phyloP scores from a whole-genome alignment of 176 grass and related monocot genomes.

The Typha latifolia region DNA sequence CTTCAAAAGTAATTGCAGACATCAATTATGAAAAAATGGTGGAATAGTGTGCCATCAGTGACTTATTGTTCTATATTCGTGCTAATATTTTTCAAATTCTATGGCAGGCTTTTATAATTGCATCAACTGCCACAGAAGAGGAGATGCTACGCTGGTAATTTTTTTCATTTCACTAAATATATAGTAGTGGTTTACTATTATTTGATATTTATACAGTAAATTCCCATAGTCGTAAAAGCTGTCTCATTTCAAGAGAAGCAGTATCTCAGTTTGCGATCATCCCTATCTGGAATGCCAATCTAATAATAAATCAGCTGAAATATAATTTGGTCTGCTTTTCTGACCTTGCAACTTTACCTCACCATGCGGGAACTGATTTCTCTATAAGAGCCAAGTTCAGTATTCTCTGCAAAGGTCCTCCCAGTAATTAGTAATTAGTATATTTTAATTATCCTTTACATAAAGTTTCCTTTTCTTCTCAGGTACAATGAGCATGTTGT shows the following conservation, averaged over 20 bases:
- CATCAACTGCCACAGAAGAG: conserved; percentile 90
- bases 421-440: conserved; percentile 5
- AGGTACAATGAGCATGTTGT: conserved; percentile 94
- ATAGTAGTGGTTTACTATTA: not conserved
- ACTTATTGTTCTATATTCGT: not conserved
- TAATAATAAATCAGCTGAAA: not conserved
- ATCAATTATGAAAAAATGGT: not conserved
- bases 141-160: conserved; percentile 94
- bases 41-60: not conserved
- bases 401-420: not conserved
- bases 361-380: not conserved
- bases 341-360: not conserved
- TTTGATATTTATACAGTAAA: not conserved
- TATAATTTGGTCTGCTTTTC: not conserved
- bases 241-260: not conserved
- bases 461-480: not conserved
- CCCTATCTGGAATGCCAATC: not conserved
- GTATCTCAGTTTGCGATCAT: not conserved
- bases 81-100: not conserved
- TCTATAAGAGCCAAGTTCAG: not conserved
- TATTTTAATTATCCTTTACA: not conserved
- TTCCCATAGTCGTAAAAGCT: not conserved
- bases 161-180: conserved; percentile 11
- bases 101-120: conserved; percentile 92
- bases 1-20: not conserved